Evolutionary conservation across 2,329 filamentous ascomycete genomes (phyloP).

Genomic region (Ambrosiella xylebori): DNA sequence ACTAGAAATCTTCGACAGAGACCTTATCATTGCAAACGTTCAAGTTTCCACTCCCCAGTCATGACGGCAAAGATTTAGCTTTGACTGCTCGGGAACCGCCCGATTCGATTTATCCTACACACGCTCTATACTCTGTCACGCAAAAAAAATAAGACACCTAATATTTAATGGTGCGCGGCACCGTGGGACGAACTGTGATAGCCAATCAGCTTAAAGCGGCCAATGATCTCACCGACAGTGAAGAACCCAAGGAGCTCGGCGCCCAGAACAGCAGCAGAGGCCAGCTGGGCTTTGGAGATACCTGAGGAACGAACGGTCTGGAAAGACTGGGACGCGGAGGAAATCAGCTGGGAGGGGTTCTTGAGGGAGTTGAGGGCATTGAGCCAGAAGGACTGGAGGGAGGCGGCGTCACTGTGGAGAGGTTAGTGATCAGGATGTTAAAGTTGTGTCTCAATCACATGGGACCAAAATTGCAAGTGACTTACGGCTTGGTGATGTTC

Average conservation of each 20-base stretch:
- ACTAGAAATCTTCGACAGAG: too few relatives aligned
- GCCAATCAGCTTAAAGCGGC: conserved; percentile 84
- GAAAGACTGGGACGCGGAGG: conserved; percentile 39
- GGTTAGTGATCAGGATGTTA: too few relatives aligned
- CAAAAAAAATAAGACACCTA: not conserved
- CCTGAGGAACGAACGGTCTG: conserved; percentile 45
- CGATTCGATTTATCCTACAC: not conserved
- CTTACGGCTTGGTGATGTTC: conserved; percentile 93
- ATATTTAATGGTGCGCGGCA: conserved; percentile 41
- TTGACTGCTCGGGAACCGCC: not conserved
- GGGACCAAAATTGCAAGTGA: conserved; percentile 15
- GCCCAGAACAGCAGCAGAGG: conserved; percentile 55
- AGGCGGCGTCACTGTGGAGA: conserved; percentile 25
- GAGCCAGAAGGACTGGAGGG: conserved; percentile 78
- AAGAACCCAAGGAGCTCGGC: conserved; percentile 94
- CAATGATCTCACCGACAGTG: conserved; percentile 92
- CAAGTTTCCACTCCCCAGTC: too few relatives aligned
- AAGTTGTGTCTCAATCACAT: not conserved
- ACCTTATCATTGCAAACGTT: too few relatives aligned
- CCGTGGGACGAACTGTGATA: conserved; percentile 56
- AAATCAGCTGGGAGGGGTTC: conserved; percentile 46
- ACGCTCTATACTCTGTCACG: not conserved
- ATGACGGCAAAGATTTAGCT: not conserved
- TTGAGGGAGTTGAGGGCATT: conserved; percentile 52
- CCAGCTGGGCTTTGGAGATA: conserved; percentile 53